phyloP scores from a whole-genome alignment of 192 early-diverging fungal species.

The Gigaspora rosea region DNA sequence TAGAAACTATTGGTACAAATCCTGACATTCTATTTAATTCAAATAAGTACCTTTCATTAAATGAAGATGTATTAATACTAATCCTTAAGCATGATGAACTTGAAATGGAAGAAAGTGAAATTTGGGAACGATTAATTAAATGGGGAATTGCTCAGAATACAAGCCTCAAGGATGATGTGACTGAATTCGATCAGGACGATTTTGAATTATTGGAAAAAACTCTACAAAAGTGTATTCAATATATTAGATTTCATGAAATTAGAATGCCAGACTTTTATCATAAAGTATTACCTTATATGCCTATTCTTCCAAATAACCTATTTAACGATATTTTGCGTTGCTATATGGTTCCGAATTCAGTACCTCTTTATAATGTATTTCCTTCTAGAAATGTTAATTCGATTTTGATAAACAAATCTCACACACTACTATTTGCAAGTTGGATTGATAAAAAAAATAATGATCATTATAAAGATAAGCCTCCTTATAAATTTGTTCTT shows the following conservation, averaged over 20 bases:
- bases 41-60: not conserved
- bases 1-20: not conserved
- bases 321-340: not conserved
- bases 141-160: not conserved
- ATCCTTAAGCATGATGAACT: not conserved
- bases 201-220: not conserved
- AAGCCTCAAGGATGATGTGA: not conserved
- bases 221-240: not conserved
- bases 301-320: not conserved
- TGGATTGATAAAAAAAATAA: not conserved
- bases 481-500: not conserved
- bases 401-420: too few species aligned
- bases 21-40: not conserved
- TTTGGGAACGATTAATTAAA: too few species aligned
- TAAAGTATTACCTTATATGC: slow-evolving; percentile 3
- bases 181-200: not conserved
- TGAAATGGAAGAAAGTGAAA: not conserved
- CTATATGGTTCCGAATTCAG: not conserved
- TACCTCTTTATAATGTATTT: too few species aligned
- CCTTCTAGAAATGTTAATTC: too few species aligned
- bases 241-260: slow-evolving; percentile 12
- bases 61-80: not conserved
- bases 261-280: not conserved
- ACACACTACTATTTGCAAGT: not conserved
- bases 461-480: not conserved